Evolutionary conservation across 176 grass and related monocot species (phyloP), one percentile per base, ranked within the genome.

Genomic region (Lolium rigidum): DNA sequence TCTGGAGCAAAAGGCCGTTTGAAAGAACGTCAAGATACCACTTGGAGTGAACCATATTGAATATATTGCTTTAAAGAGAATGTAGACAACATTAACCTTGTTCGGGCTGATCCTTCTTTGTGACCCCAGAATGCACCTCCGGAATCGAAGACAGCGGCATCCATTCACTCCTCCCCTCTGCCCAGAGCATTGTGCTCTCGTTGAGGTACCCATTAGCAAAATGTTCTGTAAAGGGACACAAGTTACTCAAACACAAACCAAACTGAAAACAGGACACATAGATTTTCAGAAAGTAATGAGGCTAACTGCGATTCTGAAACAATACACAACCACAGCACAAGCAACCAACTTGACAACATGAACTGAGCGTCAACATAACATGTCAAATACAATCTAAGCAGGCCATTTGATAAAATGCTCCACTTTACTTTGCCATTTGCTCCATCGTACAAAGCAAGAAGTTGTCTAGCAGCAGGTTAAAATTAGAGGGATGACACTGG

Each of bases 141-240:
- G 88, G 87, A 46, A 99, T 93, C 3, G 68, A 94, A 13, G 82
- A 94, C 10, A 94, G 80, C 54, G 92, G 67, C 87, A 89, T 70
- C 94, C 97, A 99, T 24, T 91, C 94, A 49, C 52, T 86, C 85
- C 92, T 88, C 58, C 97, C 94, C 88, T 99, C 92, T 18, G 90
- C 89, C 97, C 94, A 99, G 28, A 96, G 88, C 59, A 99, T 77
- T 39, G 94, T 92, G 67, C 41, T 91, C 52, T 93, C 92, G 3
- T 79, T 81, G 62, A 94, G 87, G 86, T 96, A 93, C 26, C 92
- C 94, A 37, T 91, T 94, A 35, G 80, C 41, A 47, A 91, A 91
- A 90, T 99, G 94, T 55, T 88, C 94, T 99, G 90, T 15, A 6
- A 74, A 78, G n/a, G 37, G 46, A 90, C 41, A 66, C 15, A 58